Evolutionary conservation across 495 filamentous ascomycete species (phyloP).

Genomic region (Neurospora sp.): DNA sequence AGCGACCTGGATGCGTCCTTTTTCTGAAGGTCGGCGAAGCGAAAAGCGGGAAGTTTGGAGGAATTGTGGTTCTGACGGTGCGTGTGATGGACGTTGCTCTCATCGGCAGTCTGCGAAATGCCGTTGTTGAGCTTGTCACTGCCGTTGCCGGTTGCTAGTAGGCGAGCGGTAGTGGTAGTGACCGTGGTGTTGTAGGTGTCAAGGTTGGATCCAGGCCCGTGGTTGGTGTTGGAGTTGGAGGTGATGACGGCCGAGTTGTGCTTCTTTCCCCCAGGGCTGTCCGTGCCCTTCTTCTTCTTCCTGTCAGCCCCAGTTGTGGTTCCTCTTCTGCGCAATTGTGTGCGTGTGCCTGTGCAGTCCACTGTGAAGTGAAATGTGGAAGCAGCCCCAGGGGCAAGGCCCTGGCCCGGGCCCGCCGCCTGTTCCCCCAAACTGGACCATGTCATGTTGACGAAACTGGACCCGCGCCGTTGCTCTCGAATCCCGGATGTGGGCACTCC

Average conservation of each 20-base stretch:
- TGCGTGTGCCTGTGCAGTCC: neutral
- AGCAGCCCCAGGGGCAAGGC: neutral
- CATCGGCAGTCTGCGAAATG: constrained; percentile 5
- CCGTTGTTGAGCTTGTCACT: constrained; percentile 13
- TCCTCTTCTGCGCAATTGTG: neutral
- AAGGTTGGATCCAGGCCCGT: neutral
- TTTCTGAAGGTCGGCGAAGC: constrained; percentile 35
- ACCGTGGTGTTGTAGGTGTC: neutral
- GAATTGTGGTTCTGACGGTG: constrained; percentile 41
- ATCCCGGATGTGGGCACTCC: neutral
- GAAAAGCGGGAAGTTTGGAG: constrained; percentile 39
- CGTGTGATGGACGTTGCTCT: constrained; percentile 14
- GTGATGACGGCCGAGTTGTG: neutral
- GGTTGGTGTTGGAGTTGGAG: constrained; percentile 9
- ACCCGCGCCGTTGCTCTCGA: neutral
- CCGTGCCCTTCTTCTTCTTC: neutral
- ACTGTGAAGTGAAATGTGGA: neutral
- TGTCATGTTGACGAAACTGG: neutral
- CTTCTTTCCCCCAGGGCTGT: neutral
- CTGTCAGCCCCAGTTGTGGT: neutral
- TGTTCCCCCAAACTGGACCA: neutral
- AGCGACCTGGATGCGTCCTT: constrained; percentile 22
- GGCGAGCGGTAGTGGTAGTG: neutral
- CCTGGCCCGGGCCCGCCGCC: neutral
- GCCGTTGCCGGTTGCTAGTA: neutral